These are phyloP conservation scores for Alternaria consortialis DNA, from an alignment of 2,329 filamentous ascomycete species.

Conservation along the genomic window DNA sequence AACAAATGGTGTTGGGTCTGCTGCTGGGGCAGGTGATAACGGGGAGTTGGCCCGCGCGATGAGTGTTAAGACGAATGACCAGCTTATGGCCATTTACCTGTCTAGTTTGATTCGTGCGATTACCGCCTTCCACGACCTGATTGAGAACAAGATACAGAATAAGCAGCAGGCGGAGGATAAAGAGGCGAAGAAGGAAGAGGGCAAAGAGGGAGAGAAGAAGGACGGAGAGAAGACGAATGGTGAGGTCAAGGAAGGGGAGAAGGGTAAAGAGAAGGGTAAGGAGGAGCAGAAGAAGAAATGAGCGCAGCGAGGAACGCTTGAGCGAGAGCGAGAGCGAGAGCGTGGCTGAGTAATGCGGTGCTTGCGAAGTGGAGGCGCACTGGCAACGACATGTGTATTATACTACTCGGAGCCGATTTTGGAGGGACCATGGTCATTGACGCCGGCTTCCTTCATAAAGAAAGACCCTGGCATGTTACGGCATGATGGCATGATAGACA, in stretches of 20 bases:
- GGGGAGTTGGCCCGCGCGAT: slow-evolving; percentile 93
- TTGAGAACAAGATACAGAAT: slow-evolving; percentile 99
- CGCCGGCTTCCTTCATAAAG: too few species aligned
- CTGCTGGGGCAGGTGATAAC: slow-evolving; percentile 65
- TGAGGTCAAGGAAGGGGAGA: slow-evolving; percentile 60
- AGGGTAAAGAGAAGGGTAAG: slow-evolving; percentile 65
- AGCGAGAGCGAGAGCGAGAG: slow-evolving; percentile 15
- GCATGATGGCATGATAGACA: slow-evolving; percentile 41
- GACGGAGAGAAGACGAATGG: slow-evolving; percentile 65
- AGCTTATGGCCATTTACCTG: slow-evolving; percentile 97
- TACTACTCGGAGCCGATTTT: slow-evolving; percentile 24
- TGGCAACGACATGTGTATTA: slow-evolving; percentile 31
- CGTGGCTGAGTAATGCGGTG: slow-evolving; percentile 1
- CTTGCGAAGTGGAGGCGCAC: too few species aligned
- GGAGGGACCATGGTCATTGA: slow-evolving; percentile 7
- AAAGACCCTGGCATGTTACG: slow-evolving; percentile 9
- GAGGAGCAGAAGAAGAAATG: slow-evolving; percentile 66
- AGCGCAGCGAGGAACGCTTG: slow-evolving; percentile 26
- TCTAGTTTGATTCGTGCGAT: slow-evolving; percentile 97
- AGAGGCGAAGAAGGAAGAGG: slow-evolving; percentile 72
- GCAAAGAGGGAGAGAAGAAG: slow-evolving; percentile 71
- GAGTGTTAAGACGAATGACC: slow-evolving; percentile 99
- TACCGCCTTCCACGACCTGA: slow-evolving; percentile 97
- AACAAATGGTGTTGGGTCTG: slow-evolving; percentile 59
- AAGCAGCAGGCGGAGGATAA: slow-evolving; percentile 96